Conservation (phyloP, 495 filamentous ascomycete genomes). For the Penicillium dipodomyicola region DNA sequence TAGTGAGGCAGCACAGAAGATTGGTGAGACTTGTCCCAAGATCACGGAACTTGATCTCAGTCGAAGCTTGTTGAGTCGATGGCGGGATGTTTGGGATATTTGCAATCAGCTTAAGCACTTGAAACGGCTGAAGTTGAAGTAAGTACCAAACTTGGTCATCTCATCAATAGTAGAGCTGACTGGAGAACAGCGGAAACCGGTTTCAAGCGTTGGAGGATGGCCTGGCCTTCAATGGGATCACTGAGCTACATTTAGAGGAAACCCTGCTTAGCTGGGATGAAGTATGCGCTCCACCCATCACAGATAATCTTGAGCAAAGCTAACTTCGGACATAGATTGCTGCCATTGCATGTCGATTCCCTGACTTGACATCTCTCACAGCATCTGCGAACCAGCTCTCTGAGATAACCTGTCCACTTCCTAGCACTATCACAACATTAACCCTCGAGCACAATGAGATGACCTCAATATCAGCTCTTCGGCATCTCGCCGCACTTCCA, state of each 20-base stretch:
- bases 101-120: conserved; percentile 63
- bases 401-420: conserved; percentile 36
- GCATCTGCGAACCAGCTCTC: conserved; percentile 54
- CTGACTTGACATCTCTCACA: conserved; percentile 56
- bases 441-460: conserved; percentile 77
- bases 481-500: conserved; percentile 53
- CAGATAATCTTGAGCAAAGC: neutral
- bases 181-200: conserved; percentile 68
- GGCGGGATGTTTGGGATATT: conserved; percentile 64
- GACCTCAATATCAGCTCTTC: conserved; percentile 55
- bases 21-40: conserved; percentile 48
- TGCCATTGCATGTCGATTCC: conserved; percentile 50
- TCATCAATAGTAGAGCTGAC: conserved; percentile 14
- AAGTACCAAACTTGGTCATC: conserved; percentile 21
- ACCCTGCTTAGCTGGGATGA: conserved; percentile 72
- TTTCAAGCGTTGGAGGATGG: conserved; percentile 52
- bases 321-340: conserved; percentile 36
- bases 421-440: conserved; percentile 53
- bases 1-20: conserved; percentile 26
- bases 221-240: conserved; percentile 54
- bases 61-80: conserved; percentile 71
- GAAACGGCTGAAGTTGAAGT: conserved; percentile 69
- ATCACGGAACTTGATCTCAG: conserved; percentile 84
- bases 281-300: conserved; percentile 37
- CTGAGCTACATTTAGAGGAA: conserved; percentile 69